A percentile compares a stretch with the other conserved stretches of the same genome.
phyloP scores from a whole-genome alignment of 306 rosid species.

The Gynostemma pentaphyllum region DNA sequence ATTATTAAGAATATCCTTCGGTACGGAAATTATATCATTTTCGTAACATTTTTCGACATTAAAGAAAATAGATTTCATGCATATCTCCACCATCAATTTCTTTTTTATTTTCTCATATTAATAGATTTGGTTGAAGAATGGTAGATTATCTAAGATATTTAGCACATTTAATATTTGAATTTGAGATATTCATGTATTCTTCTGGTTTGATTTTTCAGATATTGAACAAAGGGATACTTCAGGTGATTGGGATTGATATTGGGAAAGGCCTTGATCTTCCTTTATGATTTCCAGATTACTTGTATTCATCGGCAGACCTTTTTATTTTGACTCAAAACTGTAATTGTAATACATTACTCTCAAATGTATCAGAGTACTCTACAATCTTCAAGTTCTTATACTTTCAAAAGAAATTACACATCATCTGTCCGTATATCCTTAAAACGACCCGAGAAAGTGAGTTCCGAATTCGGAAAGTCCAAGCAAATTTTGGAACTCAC shows the following conservation, averaged over 20 bases:
- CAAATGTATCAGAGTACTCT: constrained; percentile 4
- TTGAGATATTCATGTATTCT: not conserved
- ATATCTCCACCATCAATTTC: too few relatives aligned
- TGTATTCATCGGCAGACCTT: not conserved
- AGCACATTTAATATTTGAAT: not conserved
- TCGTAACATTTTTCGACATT: too few relatives aligned
- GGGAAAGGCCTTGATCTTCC: constrained; percentile 95
- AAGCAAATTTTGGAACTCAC: not conserved
- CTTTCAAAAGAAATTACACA: not conserved
- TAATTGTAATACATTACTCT: not conserved
- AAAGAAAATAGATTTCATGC: too few relatives aligned
- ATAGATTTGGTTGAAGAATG: too few relatives aligned
- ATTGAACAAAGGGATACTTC: constrained; percentile 70
- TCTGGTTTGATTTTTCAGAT: constrained; percentile 38
- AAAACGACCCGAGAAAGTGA: not conserved
- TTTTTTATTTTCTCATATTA: too few relatives aligned
- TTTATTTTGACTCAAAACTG: not conserved
- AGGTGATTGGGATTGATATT: constrained; percentile 74
- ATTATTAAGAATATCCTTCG: too few relatives aligned
- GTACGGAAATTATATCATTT: too few relatives aligned
- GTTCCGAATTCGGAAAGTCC: not conserved
- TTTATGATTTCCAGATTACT: constrained; percentile 24
- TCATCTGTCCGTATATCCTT: not conserved
- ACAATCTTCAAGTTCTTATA: not conserved
- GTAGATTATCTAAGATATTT: too few relatives aligned